These are phyloP conservation scores for Nidularia pulvinata DNA, from an alignment of 768 basidiomycete genomes.

Conservation along the genomic window DNA sequence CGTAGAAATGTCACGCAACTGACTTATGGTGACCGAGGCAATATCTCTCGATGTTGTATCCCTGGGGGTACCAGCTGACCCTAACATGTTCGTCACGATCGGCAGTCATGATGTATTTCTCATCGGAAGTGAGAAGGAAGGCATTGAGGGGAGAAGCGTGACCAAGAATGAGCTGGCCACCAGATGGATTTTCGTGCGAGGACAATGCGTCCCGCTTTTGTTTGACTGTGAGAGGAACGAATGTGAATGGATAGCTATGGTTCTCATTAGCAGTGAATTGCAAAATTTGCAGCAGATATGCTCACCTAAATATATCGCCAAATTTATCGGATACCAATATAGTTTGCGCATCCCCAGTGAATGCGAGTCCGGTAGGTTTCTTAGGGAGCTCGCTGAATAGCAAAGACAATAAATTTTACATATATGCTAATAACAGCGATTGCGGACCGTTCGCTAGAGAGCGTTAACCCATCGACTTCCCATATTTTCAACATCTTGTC, in stretches of 20 bases:
- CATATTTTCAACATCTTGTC: constrained; percentile 85
- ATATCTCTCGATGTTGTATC: constrained; percentile 84
- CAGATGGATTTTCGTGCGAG: constrained; percentile 71
- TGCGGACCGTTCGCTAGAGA: constrained; percentile 63
- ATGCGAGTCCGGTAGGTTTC: constrained; percentile 68
- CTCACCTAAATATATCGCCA: constrained; percentile 87
- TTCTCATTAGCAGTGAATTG: constrained; percentile 1
- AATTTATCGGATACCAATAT: constrained; percentile 93
- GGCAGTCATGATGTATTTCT: constrained; percentile 80
- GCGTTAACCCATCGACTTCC: constrained; percentile 52
- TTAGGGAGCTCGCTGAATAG: constrained; percentile 75
- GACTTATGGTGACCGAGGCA: constrained; percentile 86
- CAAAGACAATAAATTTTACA: neutral
- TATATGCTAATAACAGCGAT: neutral
- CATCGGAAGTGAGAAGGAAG: constrained; percentile 67
- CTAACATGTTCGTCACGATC: constrained; percentile 97
- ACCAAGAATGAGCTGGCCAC: constrained; percentile 75
- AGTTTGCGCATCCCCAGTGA: constrained; percentile 59
- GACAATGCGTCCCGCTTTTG: constrained; percentile 37
- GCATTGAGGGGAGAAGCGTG: constrained; percentile 86
- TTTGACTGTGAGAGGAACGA: constrained; percentile 21
- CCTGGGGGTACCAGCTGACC: constrained; percentile 86
- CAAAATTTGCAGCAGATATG: neutral
- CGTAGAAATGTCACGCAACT: constrained; percentile 14
- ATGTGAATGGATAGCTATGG: constrained; percentile 62